Conservation (phyloP, 2,329 filamentous ascomycete genomes). For the Colletotrichum horii region DNA sequence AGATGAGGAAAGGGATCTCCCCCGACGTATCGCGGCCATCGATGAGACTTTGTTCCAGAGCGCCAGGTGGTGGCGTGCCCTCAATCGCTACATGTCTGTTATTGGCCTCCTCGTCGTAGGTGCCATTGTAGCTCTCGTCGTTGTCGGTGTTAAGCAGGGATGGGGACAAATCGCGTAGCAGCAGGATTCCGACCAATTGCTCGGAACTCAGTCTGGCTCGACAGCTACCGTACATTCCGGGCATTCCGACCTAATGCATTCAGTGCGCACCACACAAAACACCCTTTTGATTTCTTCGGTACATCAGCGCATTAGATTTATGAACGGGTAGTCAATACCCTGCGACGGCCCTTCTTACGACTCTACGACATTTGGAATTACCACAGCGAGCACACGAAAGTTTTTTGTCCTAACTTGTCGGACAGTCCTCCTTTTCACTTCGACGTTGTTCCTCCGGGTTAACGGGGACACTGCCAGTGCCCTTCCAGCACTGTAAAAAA, state of each 20-base stretch:
- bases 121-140: conserved; percentile 54
- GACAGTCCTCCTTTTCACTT: background rate
- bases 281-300: background rate
- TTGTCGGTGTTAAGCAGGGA: conserved; percentile 56
- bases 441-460: background rate
- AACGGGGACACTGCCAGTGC: background rate
- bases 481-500: background rate
- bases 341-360: conserved; percentile 16
- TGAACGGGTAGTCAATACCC: background rate
- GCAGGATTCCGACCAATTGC: too few relatives aligned
- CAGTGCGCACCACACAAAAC: background rate
- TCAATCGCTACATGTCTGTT: conserved; percentile 64
- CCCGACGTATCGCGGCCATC: conserved; percentile 36
- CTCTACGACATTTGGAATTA: conserved; percentile 9
- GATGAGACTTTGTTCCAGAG: conserved; percentile 55
- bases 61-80: conserved; percentile 63
- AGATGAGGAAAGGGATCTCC: conserved; percentile 39
- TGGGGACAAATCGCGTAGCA: conserved; percentile 40
- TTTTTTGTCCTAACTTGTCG: background rate
- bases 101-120: conserved; percentile 60
- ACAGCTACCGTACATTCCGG: background rate
- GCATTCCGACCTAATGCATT: background rate
- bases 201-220: background rate
- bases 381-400: background rate
- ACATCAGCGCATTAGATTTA: conserved; percentile 3